Evolutionary conservation across 345 rosid species (phyloP).

Genomic region (Kernera saxatilis): DNA sequence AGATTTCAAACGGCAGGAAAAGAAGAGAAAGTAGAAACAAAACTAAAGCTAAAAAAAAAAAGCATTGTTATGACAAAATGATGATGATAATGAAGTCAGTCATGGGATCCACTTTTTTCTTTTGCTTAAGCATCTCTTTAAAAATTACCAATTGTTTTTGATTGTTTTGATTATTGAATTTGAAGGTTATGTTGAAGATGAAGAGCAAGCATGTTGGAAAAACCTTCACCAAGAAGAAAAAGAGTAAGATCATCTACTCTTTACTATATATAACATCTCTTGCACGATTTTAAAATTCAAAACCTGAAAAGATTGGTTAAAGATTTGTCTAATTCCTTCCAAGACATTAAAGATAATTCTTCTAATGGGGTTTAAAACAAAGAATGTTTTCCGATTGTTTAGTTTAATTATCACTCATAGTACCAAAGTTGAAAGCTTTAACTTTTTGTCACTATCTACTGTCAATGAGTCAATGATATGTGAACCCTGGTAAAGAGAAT

Average conservation of each 20-base stretch:
- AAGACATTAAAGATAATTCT: background rate
- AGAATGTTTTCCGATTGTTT: constrained; percentile 9
- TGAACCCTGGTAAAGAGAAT: constrained; percentile 19
- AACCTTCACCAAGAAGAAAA: constrained; percentile 98
- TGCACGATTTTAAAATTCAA: background rate
- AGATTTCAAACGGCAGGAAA: constrained; percentile 22
- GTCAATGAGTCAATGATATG: constrained; percentile 20
- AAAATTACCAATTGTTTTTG: background rate
- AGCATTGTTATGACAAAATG: constrained; percentile 11
- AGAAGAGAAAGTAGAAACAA: constrained; percentile 33
- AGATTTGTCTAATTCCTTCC: background rate
- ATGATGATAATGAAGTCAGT: constrained; percentile 21
- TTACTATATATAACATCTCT: background rate
- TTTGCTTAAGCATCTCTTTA: constrained; percentile 9
- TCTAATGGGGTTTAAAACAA: constrained; percentile 1
- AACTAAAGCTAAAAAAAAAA: constrained; percentile 18
- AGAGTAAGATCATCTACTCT: constrained; percentile 50
- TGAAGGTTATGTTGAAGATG: constrained; percentile 96
- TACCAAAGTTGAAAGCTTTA: constrained; percentile 7
- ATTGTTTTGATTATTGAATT: constrained; percentile 7
- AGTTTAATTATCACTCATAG: constrained; percentile 1
- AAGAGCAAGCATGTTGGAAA: constrained; percentile 95
- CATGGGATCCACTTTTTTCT: constrained; percentile 30
- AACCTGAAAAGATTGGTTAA: background rate
- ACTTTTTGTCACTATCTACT: constrained; percentile 28